Evolutionary conservation across 495 filamentous ascomycete species (phyloP).

Genomic region (Trichoderma orchidacearum): DNA sequence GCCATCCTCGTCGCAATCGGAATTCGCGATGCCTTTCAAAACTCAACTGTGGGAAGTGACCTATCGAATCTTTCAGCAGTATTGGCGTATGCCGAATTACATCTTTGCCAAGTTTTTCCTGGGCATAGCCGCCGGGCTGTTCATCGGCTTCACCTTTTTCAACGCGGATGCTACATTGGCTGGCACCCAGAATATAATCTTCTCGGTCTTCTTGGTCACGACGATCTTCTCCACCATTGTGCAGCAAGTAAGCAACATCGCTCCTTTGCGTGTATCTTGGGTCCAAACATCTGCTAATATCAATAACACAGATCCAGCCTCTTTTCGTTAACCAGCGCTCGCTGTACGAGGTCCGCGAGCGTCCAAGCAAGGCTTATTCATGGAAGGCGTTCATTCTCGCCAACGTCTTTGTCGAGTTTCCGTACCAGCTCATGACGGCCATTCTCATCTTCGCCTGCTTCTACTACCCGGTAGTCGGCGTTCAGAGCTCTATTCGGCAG

Average conservation of each 20-base stretch:
- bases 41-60: slow-evolving; percentile 41
- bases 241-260: slow-evolving; percentile 28
- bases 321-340: slow-evolving; percentile 50
- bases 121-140: slow-evolving; percentile 50
- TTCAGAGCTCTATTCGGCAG: slow-evolving; percentile 36
- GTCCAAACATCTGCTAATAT: not conserved
- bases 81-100: slow-evolving; percentile 51
- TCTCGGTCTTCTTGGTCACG: slow-evolving; percentile 60
- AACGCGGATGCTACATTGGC: slow-evolving; percentile 40
- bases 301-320: slow-evolving; percentile 44
- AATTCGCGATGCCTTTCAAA: slow-evolving; percentile 42
- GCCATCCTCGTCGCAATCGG: slow-evolving; percentile 24
- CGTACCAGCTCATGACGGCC: slow-evolving; percentile 49
- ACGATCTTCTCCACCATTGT: slow-evolving; percentile 49
- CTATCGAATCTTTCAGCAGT: slow-evolving; percentile 68
- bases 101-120: slow-evolving; percentile 44
- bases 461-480: slow-evolving; percentile 47
- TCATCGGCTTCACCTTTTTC: slow-evolving; percentile 54
- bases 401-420: slow-evolving; percentile 60
- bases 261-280: not conserved
- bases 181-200: slow-evolving; percentile 52
- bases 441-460: slow-evolving; percentile 47
- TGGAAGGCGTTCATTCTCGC: slow-evolving; percentile 60
- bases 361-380: slow-evolving; percentile 53
- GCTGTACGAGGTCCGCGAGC: slow-evolving; percentile 58